Percentiles rank a stretch among this genome's conserved stretches.
Evolutionary conservation across 352 stramenopile species (phyloP).

Genomic region (Pythium utonaiense): DNA sequence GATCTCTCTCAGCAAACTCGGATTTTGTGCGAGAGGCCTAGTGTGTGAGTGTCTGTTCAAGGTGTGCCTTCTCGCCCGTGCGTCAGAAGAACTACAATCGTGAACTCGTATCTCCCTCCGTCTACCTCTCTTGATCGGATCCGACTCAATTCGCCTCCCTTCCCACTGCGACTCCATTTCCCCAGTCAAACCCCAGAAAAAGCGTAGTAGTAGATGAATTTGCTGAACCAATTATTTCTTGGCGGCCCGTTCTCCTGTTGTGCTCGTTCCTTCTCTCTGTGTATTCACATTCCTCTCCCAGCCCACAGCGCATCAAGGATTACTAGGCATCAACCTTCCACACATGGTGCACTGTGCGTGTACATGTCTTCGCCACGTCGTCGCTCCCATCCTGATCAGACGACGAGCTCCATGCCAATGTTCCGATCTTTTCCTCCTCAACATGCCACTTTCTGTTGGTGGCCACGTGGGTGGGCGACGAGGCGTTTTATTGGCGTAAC

Average conservation of each 20-base stretch:
- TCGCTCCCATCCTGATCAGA: background rate
- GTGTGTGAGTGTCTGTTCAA: slow-evolving; percentile 1
- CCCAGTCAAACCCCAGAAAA: slow-evolving; percentile 24
- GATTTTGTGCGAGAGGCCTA: slow-evolving; percentile 6
- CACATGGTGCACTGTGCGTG: too few species aligned
- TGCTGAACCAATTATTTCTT: slow-evolving; percentile 21
- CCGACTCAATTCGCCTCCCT: slow-evolving; percentile 12
- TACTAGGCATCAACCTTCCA: too few species aligned
- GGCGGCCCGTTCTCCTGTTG: slow-evolving; percentile 6
- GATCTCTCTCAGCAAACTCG: slow-evolving; percentile 8
- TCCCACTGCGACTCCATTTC: slow-evolving; percentile 8
- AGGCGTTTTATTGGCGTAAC: slow-evolving; percentile 12
- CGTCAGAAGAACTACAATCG: background rate
- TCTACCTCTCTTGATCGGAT: slow-evolving; percentile 9
- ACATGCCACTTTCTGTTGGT: slow-evolving; percentile 13
- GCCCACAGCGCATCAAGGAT: too few species aligned
- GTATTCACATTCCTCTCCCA: too few species aligned
- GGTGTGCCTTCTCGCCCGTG: slow-evolving; percentile 1
- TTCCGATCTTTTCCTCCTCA: slow-evolving; percentile 1
- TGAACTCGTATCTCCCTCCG: background rate
- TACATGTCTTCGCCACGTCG: background rate
- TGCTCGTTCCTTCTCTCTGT: too few species aligned
- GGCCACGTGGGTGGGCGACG: slow-evolving; percentile 13
- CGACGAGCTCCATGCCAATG: background rate
- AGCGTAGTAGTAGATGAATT: slow-evolving; percentile 30